Percentiles rank a stretch among this genome's conserved stretches.
Evolutionary conservation across 306 rosid species (phyloP).

Genomic region (Castanea crenata): DNA sequence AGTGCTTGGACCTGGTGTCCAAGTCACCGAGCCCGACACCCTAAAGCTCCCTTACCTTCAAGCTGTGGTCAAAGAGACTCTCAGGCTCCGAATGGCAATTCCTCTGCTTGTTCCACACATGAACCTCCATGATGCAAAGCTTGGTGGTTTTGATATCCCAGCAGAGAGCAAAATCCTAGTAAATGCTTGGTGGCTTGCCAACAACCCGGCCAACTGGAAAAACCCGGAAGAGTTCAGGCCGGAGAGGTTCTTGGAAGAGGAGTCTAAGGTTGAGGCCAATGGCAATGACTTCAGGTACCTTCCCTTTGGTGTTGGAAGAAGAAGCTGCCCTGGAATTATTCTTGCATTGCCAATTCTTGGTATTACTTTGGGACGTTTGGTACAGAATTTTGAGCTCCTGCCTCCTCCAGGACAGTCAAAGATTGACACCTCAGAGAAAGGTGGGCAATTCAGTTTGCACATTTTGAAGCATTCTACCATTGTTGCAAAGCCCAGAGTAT

Average conservation of each 20-base stretch:
- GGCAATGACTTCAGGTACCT: slow-evolving; percentile 88
- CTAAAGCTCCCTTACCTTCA: slow-evolving; percentile 79
- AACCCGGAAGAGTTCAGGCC: slow-evolving; percentile 82
- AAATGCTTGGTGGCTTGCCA: slow-evolving; percentile 90
- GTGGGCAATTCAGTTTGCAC: slow-evolving; percentile 90
- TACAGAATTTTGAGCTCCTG: slow-evolving; percentile 76
- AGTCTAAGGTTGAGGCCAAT: slow-evolving; percentile 78
- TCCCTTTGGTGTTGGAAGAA: slow-evolving; percentile 82
- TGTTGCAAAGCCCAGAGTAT: slow-evolving; percentile 63
- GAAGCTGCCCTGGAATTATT: slow-evolving; percentile 91
- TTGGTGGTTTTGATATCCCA: slow-evolving; percentile 63
- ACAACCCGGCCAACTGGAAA: slow-evolving; percentile 84
- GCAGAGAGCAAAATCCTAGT: slow-evolving; percentile 87
- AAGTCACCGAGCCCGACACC: slow-evolving; percentile 66
- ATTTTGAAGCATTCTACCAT: slow-evolving; percentile 82
- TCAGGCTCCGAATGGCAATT: slow-evolving; percentile 78
- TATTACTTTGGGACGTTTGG: slow-evolving; percentile 74
- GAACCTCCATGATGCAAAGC: slow-evolving; percentile 87
- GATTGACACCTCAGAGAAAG: slow-evolving; percentile 77
- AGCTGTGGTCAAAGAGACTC: slow-evolving; percentile 82
- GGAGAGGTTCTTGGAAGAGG: slow-evolving; percentile 84
- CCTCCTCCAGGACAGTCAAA: slow-evolving; percentile 80
- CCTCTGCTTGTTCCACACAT: slow-evolving; percentile 92
- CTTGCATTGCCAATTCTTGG: slow-evolving; percentile 86
- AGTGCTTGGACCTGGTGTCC: slow-evolving; percentile 62